Evolutionary conservation across 163 green algal species (phyloP).

Genomic region (Chlamydomonas reinhardtii): DNA sequence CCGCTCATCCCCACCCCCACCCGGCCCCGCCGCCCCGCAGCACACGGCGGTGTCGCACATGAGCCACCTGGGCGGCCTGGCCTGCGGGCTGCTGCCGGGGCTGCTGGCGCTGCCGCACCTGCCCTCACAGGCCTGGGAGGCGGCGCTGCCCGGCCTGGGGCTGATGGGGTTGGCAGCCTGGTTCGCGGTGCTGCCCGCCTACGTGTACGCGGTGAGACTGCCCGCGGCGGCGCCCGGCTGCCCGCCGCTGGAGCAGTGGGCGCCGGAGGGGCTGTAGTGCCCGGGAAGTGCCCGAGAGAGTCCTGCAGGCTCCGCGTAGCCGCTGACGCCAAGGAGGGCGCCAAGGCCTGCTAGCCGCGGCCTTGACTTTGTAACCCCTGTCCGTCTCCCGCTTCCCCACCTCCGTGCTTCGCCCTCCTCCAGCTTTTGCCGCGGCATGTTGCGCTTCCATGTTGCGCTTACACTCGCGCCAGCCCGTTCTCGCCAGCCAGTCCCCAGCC

Average conservation of each 20-base stretch:
- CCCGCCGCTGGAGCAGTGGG: not conserved
- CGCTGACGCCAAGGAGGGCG: no score
- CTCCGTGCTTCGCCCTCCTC: no score
- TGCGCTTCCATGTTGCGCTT: no score
- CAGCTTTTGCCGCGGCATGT: no score
- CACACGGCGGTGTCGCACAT: slow-evolving; percentile 74
- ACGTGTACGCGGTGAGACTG: slow-evolving; percentile 33
- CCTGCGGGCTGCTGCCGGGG: slow-evolving; percentile 77
- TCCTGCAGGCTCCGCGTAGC: not conserved
- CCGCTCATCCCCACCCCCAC: not conserved
- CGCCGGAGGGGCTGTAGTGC: no score
- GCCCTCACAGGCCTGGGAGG: slow-evolving; percentile 61
- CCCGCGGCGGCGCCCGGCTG: not conserved
- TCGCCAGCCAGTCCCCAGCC: no score
- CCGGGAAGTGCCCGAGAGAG: no score
- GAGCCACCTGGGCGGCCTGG: slow-evolving; percentile 84
- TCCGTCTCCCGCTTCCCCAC: no score
- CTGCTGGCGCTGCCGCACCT: slow-evolving; percentile 85
- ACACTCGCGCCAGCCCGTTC: no score
- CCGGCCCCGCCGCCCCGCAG: no score
- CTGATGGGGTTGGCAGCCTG: slow-evolving; percentile 7
- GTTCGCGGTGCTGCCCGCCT: slow-evolving; percentile 54
- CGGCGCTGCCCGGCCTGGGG: slow-evolving; percentile 46
- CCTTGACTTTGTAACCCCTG: no score
- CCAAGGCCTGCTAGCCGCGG: no score